Conservation (phyloP, 176 grass and related monocot genomes). For the Triticum monococcum region DNA sequence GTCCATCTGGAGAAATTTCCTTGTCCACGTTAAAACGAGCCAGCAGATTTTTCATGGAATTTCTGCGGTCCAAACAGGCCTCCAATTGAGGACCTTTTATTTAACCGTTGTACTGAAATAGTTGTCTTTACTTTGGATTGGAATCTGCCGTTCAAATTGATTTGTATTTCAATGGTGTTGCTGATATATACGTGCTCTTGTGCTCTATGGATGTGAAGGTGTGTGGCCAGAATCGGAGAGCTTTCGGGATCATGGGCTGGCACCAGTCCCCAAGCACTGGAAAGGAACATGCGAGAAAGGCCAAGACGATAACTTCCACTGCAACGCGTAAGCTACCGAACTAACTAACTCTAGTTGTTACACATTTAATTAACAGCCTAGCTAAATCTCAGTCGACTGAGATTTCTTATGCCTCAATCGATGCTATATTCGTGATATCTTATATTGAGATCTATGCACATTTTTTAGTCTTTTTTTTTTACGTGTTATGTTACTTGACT, state of each 20-base stretch:
- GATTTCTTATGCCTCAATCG: too few species aligned
- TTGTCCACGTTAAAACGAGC: neutral
- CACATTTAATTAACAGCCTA: too few species aligned
- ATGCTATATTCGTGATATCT: too few species aligned
- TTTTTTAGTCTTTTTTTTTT: too few species aligned
- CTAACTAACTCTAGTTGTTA: neutral
- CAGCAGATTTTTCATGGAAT: neutral
- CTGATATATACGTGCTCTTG: neutral
- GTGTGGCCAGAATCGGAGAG: constrained; percentile 92
- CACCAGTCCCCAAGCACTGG: constrained; percentile 60
- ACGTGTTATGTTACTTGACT: too few species aligned
- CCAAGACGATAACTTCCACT: constrained; percentile 46
- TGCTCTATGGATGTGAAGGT: constrained; percentile 50
- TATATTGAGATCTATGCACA: too few species aligned
- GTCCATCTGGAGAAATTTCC: neutral
- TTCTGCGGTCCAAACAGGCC: neutral
- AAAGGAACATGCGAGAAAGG: constrained; percentile 77
- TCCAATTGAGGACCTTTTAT: neutral
- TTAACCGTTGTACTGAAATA: neutral
- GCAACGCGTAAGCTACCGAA: constrained; percentile 61
- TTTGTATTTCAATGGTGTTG: neutral
- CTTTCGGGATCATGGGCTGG: constrained; percentile 82
- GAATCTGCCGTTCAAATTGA: neutral
- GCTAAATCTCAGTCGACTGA: too few species aligned
- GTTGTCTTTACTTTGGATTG: neutral